Evolutionary conservation across 495 filamentous ascomycete species (phyloP), one percentile per base, ranked within the genome.

Genomic region (Penicillium longicatenatum): DNA sequence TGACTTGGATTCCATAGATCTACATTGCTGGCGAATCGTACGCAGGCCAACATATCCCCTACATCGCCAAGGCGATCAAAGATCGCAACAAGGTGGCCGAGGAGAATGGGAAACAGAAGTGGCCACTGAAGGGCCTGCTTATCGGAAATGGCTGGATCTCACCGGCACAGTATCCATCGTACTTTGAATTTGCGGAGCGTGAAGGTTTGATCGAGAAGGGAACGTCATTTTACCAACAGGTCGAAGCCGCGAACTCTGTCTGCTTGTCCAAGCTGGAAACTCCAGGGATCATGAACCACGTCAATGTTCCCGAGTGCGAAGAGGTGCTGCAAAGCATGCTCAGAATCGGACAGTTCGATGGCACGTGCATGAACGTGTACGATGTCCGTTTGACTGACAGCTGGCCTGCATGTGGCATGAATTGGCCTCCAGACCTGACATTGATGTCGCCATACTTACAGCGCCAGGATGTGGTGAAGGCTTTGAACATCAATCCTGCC

Each of bases 81-180:
- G 85, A 90, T 20, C 90, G 92, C 35, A 98, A 98, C 73, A 73
- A 78, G 54, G 70, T 65, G 17, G 52, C 60, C 16, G 33, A 51
- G 19, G 24, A 59, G 42, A 62, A 71, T 19, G 71, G 69, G 16
- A 67, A 61, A 41, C 56, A 57, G 8, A 58, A 65, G 17, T 98
- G 94, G 95, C 89, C 90, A 24, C 71, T 98, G n/a, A 78, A 83
- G 55, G 95, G 95, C 16, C 79, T 98, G 35, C 70, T 98, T 16
- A 98, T 98, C 56, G 94, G 94, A 33, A 98, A 98, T 68, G 94
- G 93, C 20, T 98, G 95, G 95, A 92, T 98, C 3, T 92, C 93
- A 1, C 70, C 73, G 6, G 90, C 96, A 51, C 94, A 98, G 70
- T 98, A 98, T 68, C 84, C 87, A n/a, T 81, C 93, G 3, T 96